Base-by-base conservation (phyloP, 257 asterid genomes). In the Solanum dulcamara region DNA sequence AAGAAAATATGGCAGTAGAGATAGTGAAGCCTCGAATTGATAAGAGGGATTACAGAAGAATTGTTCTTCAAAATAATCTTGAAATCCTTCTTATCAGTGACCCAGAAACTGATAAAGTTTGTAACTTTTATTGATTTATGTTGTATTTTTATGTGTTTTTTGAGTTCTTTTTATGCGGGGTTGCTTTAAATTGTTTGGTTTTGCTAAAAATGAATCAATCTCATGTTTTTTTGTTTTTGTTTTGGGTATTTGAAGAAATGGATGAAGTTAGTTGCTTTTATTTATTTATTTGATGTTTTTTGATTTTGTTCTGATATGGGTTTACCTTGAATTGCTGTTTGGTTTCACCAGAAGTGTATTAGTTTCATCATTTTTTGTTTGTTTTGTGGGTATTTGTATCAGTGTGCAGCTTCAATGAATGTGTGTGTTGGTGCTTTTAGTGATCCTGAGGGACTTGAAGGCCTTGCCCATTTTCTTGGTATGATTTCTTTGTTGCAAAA, bases 391-490 rank as follows among this genome's bases (percentile, higher is more conserved):
- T 42, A 24, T 30, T 5, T 48, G 42, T 46, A 77, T 84, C 93
- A 97, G 99, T 95, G 99, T 77, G 94, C 98, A 64, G 98, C 98
- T 87, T 95, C 97, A 26, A 95, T 97, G 99, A 93, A 91, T 88
- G 99, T 95, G 72, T 93, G 98, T 20, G 93, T 97, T n/a, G 99
- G 99, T 89, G 87, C 96, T 55, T 97, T 94, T 89, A 94, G 98
- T 72, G 98, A 97, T 85, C 99, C 99, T 4, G 91, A 92, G 48
- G 98, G 98, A 62, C 97, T 97, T n/a, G 96, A 94, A 87, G 99
- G 99, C 85, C 98, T 97, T 83, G 99, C 99, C 11, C 99, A 97
- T 90, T 97, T 97, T 88, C 97, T 97, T 13, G 99, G 99, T 97
- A 90, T 37, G 33, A 46, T 9, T 18, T 33, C 32, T 28, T 33